Evolutionary conservation across 305 asterid genomes (phyloP).

Genomic region (Fraxinus baroniana): DNA sequence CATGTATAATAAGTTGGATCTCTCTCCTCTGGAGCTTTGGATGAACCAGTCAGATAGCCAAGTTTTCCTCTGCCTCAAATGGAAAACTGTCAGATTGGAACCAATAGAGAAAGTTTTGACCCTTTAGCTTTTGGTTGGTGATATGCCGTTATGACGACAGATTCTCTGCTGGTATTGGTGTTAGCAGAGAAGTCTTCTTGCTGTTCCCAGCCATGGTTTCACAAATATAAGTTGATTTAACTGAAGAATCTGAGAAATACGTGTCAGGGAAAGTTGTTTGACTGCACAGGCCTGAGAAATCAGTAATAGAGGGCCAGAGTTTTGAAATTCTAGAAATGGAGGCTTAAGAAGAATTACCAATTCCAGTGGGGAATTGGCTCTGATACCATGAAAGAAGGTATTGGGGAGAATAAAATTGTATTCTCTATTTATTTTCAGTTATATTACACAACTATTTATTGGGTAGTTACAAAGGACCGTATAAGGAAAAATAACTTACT

Average conservation of each 20-base stretch:
- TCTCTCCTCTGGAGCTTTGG: neutral
- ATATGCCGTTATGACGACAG: neutral
- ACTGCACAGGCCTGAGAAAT: neutral
- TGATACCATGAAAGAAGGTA: neutral
- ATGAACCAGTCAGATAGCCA: neutral
- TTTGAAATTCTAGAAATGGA: neutral
- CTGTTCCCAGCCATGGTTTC: neutral
- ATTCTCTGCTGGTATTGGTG: neutral
- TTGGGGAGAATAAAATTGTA: neutral
- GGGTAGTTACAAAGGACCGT: neutral
- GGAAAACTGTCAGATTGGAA: neutral
- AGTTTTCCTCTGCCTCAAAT: neutral
- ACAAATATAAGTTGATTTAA: neutral
- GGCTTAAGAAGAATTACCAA: neutral
- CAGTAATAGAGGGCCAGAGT: neutral
- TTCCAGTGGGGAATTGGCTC: neutral
- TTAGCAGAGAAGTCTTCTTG: neutral
- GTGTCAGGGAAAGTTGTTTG: neutral
- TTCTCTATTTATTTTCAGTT: neutral
- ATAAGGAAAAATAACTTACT: neutral
- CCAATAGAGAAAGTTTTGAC: neutral
- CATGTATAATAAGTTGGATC: neutral
- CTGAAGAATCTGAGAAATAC: neutral
- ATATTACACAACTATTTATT: neutral
- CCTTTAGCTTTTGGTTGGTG: neutral